Conservation (phyloP, 257 asterid species). For the Mentha longifolia region DNA sequence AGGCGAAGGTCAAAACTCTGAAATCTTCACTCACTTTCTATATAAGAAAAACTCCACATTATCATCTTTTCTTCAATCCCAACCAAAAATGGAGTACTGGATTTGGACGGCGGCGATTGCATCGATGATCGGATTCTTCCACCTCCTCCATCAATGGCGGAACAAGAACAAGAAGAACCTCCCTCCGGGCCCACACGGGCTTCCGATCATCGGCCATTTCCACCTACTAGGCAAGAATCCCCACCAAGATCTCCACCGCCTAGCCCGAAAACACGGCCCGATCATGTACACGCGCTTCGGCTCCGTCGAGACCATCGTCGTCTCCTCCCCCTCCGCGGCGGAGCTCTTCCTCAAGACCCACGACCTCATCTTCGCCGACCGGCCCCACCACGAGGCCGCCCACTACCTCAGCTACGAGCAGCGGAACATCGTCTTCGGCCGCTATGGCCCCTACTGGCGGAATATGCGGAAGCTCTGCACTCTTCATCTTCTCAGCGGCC, state of each 20-base stretch:
- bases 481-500: conserved; percentile 31
- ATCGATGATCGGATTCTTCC: conserved; percentile 14
- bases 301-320: conserved; percentile 30
- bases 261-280: conserved; percentile 38
- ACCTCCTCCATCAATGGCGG: conserved; percentile 12
- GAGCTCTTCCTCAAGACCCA: conserved; percentile 43
- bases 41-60: neutral
- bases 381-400: conserved; percentile 29
- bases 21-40: neutral
- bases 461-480: conserved; percentile 42
- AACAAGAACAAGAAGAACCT: conserved; percentile 30
- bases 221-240: conserved; percentile 34
- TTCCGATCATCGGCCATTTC: conserved; percentile 42
- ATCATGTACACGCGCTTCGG: conserved; percentile 39
- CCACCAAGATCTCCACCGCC: conserved; percentile 32
- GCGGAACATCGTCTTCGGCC: conserved; percentile 27
- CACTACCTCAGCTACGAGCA: conserved; percentile 32
- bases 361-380: conserved; percentile 33
- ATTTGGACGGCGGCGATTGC: conserved; percentile 19
- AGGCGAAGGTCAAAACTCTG: neutral
- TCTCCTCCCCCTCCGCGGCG: conserved; percentile 41
- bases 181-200: conserved; percentile 36
- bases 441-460: conserved; percentile 44
- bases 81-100: conserved; percentile 28
- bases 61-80: neutral